Base-by-base conservation (phyloP, 1,139 yeast species). In the Meyerozyma sp. region DNA sequence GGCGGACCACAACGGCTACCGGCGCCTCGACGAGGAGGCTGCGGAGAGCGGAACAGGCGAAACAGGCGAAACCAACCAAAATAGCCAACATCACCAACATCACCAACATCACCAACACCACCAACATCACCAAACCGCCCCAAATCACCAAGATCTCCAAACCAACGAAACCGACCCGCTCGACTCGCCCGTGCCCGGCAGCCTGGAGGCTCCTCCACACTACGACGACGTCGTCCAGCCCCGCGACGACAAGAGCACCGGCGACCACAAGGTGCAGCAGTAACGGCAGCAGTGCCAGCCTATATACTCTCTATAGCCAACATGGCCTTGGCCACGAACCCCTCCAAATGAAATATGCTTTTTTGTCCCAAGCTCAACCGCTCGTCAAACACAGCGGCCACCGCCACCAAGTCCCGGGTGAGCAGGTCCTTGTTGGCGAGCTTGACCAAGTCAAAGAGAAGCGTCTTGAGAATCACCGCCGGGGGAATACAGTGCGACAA, bases 401-500 rank as follows among this genome's bases (percentile, higher is more conserved):
- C 67, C 11, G 77, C 77, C n/a, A 88, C 79, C 41, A 93, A 70
- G 13, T 70, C 74, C 8, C 73, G 61, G 32, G 80, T 75, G 2
- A 75, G 65, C 43, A 39, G 51, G 54, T 65, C 66, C 6, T 35
- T 32, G 28, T 68, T 68, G 27, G 75, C 69, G 2, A 61, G 41
- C 49, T 47, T 51, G 53, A 90, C 59, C 46, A 91, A 65, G 39
- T 77, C 75, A 52, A 83, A 76, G 28, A 84, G 67, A 44, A 91
- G 66, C 14, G 77, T 81, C 57, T 87, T 89, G 53, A 93, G 68
- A 26, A 93, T 83, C 16, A 81, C 69, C 46, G 83, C 75, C 1
- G 98, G 84, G 1, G 98, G 98, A 40, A 94, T 90, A 54, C 98
- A 91, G 63, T 93, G 98, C 0, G 97, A 81, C 40, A 93, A 66